These are phyloP conservation scores for Euclidium syriacum DNA, from an alignment of 345 rosid genomes.

Conservation along the genomic window DNA sequence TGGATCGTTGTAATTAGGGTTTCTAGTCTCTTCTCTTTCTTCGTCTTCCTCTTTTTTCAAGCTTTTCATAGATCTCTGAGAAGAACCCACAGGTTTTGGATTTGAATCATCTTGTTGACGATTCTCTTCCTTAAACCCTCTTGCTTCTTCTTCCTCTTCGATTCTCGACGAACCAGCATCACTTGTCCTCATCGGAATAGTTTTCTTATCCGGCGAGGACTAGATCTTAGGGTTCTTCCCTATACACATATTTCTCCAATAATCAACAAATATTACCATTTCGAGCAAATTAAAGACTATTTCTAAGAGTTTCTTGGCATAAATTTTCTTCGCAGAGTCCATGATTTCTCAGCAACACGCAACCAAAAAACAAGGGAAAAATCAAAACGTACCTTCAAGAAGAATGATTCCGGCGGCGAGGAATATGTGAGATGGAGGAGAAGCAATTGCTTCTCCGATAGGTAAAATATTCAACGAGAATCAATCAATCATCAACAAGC, in stretches of 20 bases:
- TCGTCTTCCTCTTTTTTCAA: neutral
- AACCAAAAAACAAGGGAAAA: neutral
- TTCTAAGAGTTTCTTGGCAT: neutral
- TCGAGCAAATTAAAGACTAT: neutral
- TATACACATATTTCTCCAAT: neutral
- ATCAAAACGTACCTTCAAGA: constrained; percentile 26
- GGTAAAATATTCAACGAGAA: neutral
- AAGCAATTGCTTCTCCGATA: neutral
- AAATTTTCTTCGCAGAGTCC: neutral
- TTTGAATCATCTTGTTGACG: neutral
- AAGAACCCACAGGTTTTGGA: constrained; percentile 6
- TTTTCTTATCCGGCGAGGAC: neutral
- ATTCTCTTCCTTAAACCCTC: neutral
- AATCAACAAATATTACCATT: neutral
- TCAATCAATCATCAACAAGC: neutral
- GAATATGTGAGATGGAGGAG: neutral
- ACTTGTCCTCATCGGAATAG: constrained; percentile 26
- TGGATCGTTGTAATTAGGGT: neutral
- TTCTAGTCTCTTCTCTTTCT: neutral
- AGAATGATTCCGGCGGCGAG: neutral
- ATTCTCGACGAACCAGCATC: constrained; percentile 8
- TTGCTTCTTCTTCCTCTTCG: constrained; percentile 9
- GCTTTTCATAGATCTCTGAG: neutral
- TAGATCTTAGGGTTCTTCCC: neutral
- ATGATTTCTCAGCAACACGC: neutral